These are phyloP conservation scores for Paecilomyces sp. DNA, from an alignment of 2,329 filamentous ascomycete species.

Conservation along the genomic window DNA sequence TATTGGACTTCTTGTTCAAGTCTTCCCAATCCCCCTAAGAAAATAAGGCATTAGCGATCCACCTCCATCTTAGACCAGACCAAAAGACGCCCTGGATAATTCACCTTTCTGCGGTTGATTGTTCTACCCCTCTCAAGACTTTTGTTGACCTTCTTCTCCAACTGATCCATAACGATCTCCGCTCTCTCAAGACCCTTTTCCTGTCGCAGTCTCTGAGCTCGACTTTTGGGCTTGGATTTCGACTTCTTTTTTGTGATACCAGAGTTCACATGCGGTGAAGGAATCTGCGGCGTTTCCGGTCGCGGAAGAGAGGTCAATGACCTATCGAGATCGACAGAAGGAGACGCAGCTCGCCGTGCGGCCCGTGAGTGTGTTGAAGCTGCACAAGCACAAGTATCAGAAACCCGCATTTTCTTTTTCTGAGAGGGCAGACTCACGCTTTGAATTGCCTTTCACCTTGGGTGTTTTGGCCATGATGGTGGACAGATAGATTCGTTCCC, in stretches of 20 bases:
- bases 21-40: slow-evolving; percentile 35
- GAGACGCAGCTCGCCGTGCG: slow-evolving; percentile 50
- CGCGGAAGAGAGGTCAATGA: slow-evolving; percentile 39
- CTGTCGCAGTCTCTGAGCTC: slow-evolving; percentile 47
- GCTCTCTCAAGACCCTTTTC: slow-evolving; percentile 50
- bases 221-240: slow-evolving; percentile 42
- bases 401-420: not conserved
- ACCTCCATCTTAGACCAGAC: not conserved
- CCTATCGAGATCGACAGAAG: slow-evolving; percentile 47
- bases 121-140: slow-evolving; percentile 43
- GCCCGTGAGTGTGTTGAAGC: slow-evolving; percentile 52
- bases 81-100: not conserved
- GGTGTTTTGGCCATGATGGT: slow-evolving; percentile 31
- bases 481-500: not conserved
- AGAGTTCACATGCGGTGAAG: slow-evolving; percentile 41
- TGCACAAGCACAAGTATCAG: slow-evolving; percentile 18
- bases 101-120: slow-evolving; percentile 41
- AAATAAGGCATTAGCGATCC: not conserved
- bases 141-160: slow-evolving; percentile 49
- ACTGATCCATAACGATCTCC: slow-evolving; percentile 47
- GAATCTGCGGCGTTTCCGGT: slow-evolving; percentile 33
- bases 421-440: slow-evolving; percentile 8
- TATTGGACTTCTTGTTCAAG: slow-evolving; percentile 26
- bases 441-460: slow-evolving; percentile 22
- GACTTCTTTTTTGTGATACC: slow-evolving; percentile 49